phyloP scores from a whole-genome alignment of 73 alveolate species.

The Tetrahymena malaccensis region DNA sequence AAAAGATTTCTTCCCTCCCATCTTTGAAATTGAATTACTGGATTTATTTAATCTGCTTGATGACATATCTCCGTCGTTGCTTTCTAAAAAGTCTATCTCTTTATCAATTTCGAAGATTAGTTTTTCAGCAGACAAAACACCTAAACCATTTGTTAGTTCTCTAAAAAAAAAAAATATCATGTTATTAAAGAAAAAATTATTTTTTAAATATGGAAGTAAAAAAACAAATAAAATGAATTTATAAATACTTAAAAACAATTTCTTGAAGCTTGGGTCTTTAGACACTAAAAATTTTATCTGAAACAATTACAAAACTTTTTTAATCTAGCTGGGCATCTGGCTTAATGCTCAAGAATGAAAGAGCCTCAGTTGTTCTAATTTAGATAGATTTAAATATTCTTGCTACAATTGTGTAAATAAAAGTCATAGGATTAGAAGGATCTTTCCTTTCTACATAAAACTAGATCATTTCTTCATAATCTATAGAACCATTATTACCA shows the following conservation, averaged over 20 bases:
- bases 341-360: constrained; percentile 9
- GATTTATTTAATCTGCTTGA: neutral
- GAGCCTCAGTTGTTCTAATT: neutral
- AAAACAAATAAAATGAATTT: neutral
- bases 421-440: neutral
- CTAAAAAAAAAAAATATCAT: no score
- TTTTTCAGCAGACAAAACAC: neutral
- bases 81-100: neutral
- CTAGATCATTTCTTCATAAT: constrained; percentile 30
- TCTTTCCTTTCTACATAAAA: constrained; percentile 12
- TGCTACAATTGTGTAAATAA: constrained; percentile 7
- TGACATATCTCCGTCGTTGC: neutral
- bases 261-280: constrained; percentile 15
- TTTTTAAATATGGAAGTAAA: no score
- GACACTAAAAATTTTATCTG: constrained; percentile 4
- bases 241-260: neutral
- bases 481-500: constrained; percentile 31
- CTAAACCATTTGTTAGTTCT: neutral
- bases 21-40: neutral
- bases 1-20: neutral
- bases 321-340: neutral
- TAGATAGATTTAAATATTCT: constrained; percentile 15
- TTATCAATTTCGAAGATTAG: neutral
- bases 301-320: neutral
- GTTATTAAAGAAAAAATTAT: neutral